Evolutionary conservation across 805 yeast genomes (phyloP).

Genomic region (Blastobotrys mokoenaii): DNA sequence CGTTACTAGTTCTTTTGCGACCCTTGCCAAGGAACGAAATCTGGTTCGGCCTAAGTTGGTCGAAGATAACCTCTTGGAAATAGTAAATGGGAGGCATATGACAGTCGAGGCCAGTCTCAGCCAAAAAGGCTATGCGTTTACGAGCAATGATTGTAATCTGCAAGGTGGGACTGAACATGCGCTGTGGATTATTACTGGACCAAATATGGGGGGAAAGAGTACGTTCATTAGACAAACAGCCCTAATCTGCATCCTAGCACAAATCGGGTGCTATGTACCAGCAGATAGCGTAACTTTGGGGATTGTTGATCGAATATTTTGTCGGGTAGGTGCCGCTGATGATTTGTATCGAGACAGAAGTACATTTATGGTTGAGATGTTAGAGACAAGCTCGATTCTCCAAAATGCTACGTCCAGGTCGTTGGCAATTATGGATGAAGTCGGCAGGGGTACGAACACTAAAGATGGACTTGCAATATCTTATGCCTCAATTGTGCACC

Average conservation of each 20-base stretch:
- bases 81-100: constrained; percentile 68
- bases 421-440: constrained; percentile 74
- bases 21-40: constrained; percentile 56
- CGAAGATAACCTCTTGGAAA: constrained; percentile 38
- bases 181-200: constrained; percentile 71
- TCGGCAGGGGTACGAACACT: constrained; percentile 85
- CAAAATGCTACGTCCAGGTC: constrained; percentile 58
- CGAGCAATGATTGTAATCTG: constrained; percentile 36
- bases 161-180: constrained; percentile 17
- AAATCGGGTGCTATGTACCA: constrained; percentile 70
- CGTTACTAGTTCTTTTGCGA: constrained; percentile 62
- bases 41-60: constrained; percentile 60
- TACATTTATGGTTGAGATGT: constrained; percentile 93
- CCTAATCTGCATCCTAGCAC: constrained; percentile 57
- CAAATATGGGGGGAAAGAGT: constrained; percentile 86
- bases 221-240: constrained; percentile 70
- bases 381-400: constrained; percentile 67
- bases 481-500: constrained; percentile 56
- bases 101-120: constrained; percentile 75
- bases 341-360: constrained; percentile 69
- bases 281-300: constrained; percentile 50
- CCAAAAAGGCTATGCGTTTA: constrained; percentile 39
- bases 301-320: constrained; percentile 67
- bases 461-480: constrained; percentile 82
- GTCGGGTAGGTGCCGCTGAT: constrained; percentile 74